Evolutionary conservation across 2,329 filamentous ascomycete genomes (phyloP), one percentile per base, ranked within the genome.

Genomic region (Ceratocystis huliohia): DNA sequence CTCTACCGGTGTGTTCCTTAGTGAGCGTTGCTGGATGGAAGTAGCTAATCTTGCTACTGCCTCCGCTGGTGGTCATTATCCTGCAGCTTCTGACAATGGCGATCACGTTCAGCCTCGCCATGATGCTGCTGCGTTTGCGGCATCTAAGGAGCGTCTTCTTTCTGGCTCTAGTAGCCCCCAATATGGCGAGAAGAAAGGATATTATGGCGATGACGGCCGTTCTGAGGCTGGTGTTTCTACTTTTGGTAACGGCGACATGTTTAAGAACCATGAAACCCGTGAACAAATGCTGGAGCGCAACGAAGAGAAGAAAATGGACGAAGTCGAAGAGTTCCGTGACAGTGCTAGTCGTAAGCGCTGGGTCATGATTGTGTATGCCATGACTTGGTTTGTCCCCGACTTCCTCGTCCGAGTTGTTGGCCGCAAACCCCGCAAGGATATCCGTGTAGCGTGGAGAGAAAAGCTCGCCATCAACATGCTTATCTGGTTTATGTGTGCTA

Each of bases 401-500:
- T 88, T 96, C 71, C 72, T 87, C 56, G 88, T 97, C 73, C 84
- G 85, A 65, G 80, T 81, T 71, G 69, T 96, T 50, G 93, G 93
- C 25, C 83, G 88, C 64, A 96, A 96, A 88, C 83, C 88, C 68
- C 89, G 94, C 69, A 95, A 95, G 74, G 94, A 99, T 74, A 85
- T 99, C 7, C 88, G 92, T 28, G 82, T 88, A 74, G 94, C 94
- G 0, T 99, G 94, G 94, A 84, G 94, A 73, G 94, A 99, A 75
- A 99, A 99, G 80, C 75, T 99, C 68, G 93, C 94, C 65, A 99
- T 99, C 81, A 99, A 99, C 79, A 81, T 99, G 75, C 82, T 97
- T 73, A 99, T 99, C 74, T 99, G 95, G 94, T 78, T 93, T 67
- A 84, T 82, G 74, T 97, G 93, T 77, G 79, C 78, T 17, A 76